Percentiles rank a stretch among this genome's conserved stretches.
These are phyloP conservation scores for Plasmopara viticola DNA, from an alignment of 352 stramenopile species.

Conservation along the genomic window DNA sequence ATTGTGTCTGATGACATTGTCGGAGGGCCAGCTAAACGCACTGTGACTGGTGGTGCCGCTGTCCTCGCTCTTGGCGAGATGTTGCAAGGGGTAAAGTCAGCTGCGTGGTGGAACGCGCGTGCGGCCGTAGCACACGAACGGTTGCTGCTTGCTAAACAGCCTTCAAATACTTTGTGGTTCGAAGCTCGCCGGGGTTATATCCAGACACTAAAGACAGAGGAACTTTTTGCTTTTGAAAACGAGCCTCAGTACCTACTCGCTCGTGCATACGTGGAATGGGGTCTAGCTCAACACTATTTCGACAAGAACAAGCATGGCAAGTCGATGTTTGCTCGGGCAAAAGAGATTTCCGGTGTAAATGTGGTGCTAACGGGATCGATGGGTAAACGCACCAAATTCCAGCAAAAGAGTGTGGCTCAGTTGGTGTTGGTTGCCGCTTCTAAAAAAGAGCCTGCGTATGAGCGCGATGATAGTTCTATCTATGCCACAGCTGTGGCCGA, in stretches of 20 bases:
- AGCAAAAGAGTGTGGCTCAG: conserved; percentile 88
- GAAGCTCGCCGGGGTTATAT: conserved; percentile 58
- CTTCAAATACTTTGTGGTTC: conserved; percentile 74
- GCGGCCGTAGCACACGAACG: conserved; percentile 67
- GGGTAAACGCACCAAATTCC: conserved; percentile 94
- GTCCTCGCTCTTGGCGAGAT: conserved; percentile 23
- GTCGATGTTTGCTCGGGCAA: conserved; percentile 79
- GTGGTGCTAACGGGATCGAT: conserved; percentile 89
- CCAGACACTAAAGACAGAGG: conserved; percentile 25
- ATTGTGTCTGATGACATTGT: conserved; percentile 37
- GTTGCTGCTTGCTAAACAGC: conserved; percentile 52
- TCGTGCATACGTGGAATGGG: conserved; percentile 89
- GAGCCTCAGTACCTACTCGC: conserved; percentile 52
- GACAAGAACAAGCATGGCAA: conserved; percentile 88
- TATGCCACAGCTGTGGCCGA: conserved; percentile 52
- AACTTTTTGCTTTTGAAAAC: conserved; percentile 38
- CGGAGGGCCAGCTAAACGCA: conserved; percentile 22
- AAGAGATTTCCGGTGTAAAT: conserved; percentile 74
- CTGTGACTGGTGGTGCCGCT: conserved; percentile 22
- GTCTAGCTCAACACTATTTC: conserved; percentile 90
- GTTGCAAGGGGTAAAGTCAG: conserved; percentile 35
- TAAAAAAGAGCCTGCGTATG: conserved; percentile 35
- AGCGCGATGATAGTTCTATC: conserved; percentile 34
- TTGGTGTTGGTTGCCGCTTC: conserved; percentile 74
- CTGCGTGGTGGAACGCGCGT: conserved; percentile 68